Conservation (phyloP, 306 rosid genomes). For the Castanospermum australe region DNA sequence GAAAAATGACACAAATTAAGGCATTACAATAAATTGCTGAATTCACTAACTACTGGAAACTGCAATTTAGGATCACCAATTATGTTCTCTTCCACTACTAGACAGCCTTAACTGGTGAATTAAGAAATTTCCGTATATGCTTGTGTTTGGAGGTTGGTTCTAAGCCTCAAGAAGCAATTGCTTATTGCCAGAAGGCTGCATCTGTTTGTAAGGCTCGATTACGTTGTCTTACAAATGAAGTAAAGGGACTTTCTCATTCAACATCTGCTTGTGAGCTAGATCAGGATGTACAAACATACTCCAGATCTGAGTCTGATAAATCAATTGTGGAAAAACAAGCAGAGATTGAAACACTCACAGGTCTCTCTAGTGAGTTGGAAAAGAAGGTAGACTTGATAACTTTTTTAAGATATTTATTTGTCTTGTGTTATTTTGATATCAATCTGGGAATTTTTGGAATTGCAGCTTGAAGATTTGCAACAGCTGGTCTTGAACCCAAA, state of each 20-base stretch:
- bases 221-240: slow-evolving; percentile 61
- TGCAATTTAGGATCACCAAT: not conserved
- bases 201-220: slow-evolving; percentile 76
- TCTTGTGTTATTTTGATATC: not conserved
- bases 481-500: slow-evolving; percentile 73
- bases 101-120: slow-evolving; percentile 49
- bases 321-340: slow-evolving; percentile 56
- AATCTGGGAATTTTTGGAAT: slow-evolving; percentile 6
- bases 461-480: slow-evolving; percentile 97
- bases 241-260: slow-evolving; percentile 49
- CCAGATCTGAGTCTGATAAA: slow-evolving; percentile 30
- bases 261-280: slow-evolving; percentile 45
- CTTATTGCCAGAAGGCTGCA: slow-evolving; percentile 73
- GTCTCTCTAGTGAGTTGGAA: slow-evolving; percentile 83
- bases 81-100: slow-evolving; percentile 6
- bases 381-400: slow-evolving; percentile 60
- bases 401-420: not conserved
- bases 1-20: not conserved
- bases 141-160: slow-evolving; percentile 85
- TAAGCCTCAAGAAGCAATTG: slow-evolving; percentile 79
- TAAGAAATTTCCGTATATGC: slow-evolving; percentile 86
- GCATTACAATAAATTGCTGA: slow-evolving; percentile 13
- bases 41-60: not conserved
- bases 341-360: slow-evolving; percentile 78
- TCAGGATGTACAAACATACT: slow-evolving; percentile 32